Evolutionary conservation across 495 filamentous ascomycete species (phyloP).

Genomic region (Oidiodendron maius): DNA sequence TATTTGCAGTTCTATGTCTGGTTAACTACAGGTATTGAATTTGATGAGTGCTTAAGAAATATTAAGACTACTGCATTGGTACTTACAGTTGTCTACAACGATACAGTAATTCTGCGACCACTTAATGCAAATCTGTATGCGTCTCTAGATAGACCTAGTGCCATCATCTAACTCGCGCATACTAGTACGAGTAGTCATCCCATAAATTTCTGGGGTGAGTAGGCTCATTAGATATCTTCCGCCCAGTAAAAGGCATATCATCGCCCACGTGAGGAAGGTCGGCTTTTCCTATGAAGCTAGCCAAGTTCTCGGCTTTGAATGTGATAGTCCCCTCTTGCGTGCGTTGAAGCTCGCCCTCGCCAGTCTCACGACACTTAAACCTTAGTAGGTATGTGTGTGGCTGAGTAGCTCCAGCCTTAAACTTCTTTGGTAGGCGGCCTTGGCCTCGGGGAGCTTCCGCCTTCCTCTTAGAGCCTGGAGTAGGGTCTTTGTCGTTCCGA

Average conservation of each 20-base stretch:
- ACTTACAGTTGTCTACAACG: background rate
- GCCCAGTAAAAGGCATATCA: conserved; percentile 17
- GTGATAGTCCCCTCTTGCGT: conserved; percentile 20
- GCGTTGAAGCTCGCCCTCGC: conserved; percentile 18
- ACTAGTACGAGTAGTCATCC: conserved; percentile 21
- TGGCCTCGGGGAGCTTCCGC: conserved; percentile 9
- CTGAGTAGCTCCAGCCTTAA: conserved; percentile 4
- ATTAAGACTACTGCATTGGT: too few relatives aligned
- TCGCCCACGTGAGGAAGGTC: conserved; percentile 13
- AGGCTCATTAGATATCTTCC: conserved; percentile 22
- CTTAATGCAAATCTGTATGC: background rate
- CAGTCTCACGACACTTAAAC: conserved; percentile 21
- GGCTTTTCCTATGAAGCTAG: conserved; percentile 18
- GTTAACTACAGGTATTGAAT: too few relatives aligned
- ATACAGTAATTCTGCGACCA: too few relatives aligned
- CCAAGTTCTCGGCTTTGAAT: conserved; percentile 21
- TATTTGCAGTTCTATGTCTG: too few relatives aligned
- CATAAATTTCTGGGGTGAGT: conserved; percentile 10
- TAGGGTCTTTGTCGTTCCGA: conserved; percentile 3
- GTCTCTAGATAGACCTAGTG: conserved; percentile 9
- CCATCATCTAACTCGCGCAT: conserved; percentile 17
- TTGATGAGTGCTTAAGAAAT: too few relatives aligned
- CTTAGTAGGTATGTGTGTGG: conserved; percentile 15
- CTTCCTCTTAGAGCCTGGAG: conserved; percentile 8
- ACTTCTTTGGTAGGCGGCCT: conserved; percentile 17